Conservation (phyloP, 2,329 filamentous ascomycete genomes). For the Fusarium praegraminearum region DNA sequence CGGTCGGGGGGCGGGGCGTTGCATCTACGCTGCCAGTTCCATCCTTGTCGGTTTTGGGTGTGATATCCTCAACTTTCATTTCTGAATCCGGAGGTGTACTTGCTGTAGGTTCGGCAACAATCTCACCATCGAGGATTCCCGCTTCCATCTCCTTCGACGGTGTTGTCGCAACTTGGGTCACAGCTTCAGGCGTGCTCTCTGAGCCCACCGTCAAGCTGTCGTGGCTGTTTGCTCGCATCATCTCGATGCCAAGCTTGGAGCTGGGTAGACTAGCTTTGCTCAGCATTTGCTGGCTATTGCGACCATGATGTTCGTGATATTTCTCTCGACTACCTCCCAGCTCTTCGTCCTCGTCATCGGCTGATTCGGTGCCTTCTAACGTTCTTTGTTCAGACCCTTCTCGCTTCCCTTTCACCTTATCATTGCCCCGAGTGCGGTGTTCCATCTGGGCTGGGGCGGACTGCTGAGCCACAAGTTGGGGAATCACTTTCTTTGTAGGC, state of each 20-base stretch:
- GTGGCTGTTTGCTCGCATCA: constrained; percentile 97
- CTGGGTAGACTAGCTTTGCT: constrained; percentile 73
- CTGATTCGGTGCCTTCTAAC: constrained; percentile 82
- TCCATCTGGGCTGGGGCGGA: constrained; percentile 75
- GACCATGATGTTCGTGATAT: constrained; percentile 66
- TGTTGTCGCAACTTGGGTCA: constrained; percentile 64
- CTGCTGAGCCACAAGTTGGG: constrained; percentile 68
- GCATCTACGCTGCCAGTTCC: constrained; percentile 53
- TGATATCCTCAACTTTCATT: constrained; percentile 22
- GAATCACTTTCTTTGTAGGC: constrained; percentile 58
- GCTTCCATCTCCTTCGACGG: constrained; percentile 58
- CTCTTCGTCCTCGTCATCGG: constrained; percentile 95
- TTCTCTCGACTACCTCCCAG: constrained; percentile 66
- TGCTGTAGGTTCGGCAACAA: constrained; percentile 16
- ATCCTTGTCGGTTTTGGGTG: constrained; percentile 21
- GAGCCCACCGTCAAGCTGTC: constrained; percentile 75
- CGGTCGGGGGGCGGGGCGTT: constrained; percentile 57
- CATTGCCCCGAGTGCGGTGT: constrained; percentile 70
- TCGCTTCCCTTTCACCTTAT: constrained; percentile 79
- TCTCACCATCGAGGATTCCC: constrained; percentile 46
- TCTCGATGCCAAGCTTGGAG: constrained; percentile 93
- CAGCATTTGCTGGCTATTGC: constrained; percentile 53
- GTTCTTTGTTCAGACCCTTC: constrained; percentile 80
- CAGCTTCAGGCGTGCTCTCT: constrained; percentile 63
- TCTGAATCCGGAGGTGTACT: constrained; percentile 46